Percentiles rank a stretch among this genome's conserved stretches.
Evolutionary conservation across 1,139 yeast species (phyloP).

Genomic region (Saccharomyces hybrid): DNA sequence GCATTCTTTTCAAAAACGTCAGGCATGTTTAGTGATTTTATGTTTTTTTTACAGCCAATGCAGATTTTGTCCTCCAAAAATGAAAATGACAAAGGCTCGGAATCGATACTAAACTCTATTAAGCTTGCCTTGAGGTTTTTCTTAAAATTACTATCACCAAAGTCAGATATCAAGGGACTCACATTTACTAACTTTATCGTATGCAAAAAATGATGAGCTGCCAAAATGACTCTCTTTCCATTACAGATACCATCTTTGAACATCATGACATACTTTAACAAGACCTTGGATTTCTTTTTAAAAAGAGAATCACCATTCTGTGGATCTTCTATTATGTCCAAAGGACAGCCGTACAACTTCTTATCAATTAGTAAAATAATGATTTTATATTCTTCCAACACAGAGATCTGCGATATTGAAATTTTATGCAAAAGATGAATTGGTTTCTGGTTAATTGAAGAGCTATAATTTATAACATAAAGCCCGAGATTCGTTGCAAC

Average conservation of each 20-base stretch:
- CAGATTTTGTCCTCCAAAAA: slow-evolving; percentile 77
- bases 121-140: slow-evolving; percentile 57
- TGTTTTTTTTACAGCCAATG: slow-evolving; percentile 89
- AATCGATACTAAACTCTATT: slow-evolving; percentile 63
- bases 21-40: slow-evolving; percentile 62
- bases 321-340: slow-evolving; percentile 55
- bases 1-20: not conserved
- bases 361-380: slow-evolving; percentile 75
- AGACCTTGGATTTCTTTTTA: slow-evolving; percentile 60
- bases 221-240: slow-evolving; percentile 78
- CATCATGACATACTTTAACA: slow-evolving; percentile 73
- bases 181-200: slow-evolving; percentile 6
- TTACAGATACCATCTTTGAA: slow-evolving; percentile 87
- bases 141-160: slow-evolving; percentile 33
- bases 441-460: slow-evolving; percentile 35
- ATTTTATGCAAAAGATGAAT: slow-evolving; percentile 62
- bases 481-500: not conserved
- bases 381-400: slow-evolving; percentile 80
- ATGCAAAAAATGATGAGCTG: slow-evolving; percentile 54
- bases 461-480: not conserved
- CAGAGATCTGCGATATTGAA: slow-evolving; percentile 81
- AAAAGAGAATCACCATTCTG: slow-evolving; percentile 46
- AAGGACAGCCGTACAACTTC: slow-evolving; percentile 70
- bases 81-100: slow-evolving; percentile 82
- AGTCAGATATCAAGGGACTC: not conserved